phyloP scores from a whole-genome alignment of 1,284 basidiomycete species.

The Puccinia novopanici region DNA sequence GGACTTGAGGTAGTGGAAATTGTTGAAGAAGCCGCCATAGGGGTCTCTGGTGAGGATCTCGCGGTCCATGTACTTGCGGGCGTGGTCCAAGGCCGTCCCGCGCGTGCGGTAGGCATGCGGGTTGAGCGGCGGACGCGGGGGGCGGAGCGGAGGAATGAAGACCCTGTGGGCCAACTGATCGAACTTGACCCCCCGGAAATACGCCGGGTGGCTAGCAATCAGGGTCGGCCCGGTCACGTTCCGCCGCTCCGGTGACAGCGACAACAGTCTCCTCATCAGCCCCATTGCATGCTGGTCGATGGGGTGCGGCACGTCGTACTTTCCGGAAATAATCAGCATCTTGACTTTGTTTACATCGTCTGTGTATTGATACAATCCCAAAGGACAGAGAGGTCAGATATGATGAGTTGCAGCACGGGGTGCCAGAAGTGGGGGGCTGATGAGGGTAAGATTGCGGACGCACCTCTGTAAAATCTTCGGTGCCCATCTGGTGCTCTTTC shows the following conservation, averaged over 20 bases:
- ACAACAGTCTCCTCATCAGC: constrained; percentile 9
- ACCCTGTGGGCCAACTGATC: background rate
- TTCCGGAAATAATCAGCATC: background rate
- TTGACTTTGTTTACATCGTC: constrained; percentile 4
- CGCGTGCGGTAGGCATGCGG: too few species aligned
- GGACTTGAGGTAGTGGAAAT: background rate
- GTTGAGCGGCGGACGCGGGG: background rate
- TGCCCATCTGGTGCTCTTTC: background rate
- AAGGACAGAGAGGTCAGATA: too few species aligned
- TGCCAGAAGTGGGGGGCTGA: too few species aligned
- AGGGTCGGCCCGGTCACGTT: background rate
- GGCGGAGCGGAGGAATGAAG: constrained; percentile 1
- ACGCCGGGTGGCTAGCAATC: background rate
- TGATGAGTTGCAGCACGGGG: too few species aligned
- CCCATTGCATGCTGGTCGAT: background rate
- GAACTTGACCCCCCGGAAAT: background rate
- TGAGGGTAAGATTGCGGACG: background rate
- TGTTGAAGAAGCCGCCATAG: constrained; percentile 2
- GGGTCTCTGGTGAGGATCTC: background rate
- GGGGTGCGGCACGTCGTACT: background rate
- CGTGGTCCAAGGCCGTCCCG: background rate
- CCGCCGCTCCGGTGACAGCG: background rate
- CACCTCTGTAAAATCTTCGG: constrained; percentile 6
- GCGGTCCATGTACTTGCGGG: background rate
- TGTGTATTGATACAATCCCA: background rate